A percentile compares a stretch with the other conserved stretches of the same genome.
These are phyloP conservation scores for Umbellularia californica DNA, from an alignment of 164 flowering plant genomes.

Conservation along the genomic window DNA sequence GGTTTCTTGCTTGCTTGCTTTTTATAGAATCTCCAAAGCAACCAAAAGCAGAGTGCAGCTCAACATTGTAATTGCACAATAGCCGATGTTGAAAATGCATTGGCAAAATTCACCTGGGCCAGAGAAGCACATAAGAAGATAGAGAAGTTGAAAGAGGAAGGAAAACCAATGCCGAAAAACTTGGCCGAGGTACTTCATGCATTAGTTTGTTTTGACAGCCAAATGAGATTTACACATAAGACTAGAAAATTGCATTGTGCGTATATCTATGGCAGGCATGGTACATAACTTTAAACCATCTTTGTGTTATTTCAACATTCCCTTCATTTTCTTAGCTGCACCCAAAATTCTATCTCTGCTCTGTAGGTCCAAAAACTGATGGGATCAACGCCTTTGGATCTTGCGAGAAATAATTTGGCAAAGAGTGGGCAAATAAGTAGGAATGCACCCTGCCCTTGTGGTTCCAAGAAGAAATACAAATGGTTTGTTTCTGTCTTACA, in stretches of 20 bases:
- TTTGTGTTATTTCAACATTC: not conserved
- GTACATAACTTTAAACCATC: no score
- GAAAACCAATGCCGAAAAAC: conserved; percentile 83
- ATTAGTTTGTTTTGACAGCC: not conserved
- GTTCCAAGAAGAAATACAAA: conserved; percentile 91
- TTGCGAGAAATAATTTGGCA: conserved; percentile 83
- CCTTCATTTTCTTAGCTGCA: not conserved
- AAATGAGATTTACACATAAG: not conserved
- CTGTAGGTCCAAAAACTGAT: conserved; percentile 79
- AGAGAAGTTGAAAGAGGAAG: conserved; percentile 75
- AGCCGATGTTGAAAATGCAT: conserved; percentile 73
- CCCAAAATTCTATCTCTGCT: not conserved
- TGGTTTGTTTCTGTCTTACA: conserved; percentile 35
- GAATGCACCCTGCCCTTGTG: conserved; percentile 90
- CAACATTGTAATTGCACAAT: conserved; percentile 78
- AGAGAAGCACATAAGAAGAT: conserved; percentile 78
- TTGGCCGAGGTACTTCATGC: conserved; percentile 56
- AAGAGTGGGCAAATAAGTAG: conserved; percentile 91
- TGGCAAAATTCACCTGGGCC: conserved; percentile 86
- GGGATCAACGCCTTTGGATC: conserved; percentile 85
- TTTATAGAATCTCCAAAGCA: conserved; percentile 59
- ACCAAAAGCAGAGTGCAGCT: conserved; percentile 81
- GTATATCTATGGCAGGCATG: not conserved
- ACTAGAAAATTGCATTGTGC: not conserved
- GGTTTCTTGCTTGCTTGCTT: conserved; percentile 16